A percentile compares a stretch with the other conserved stretches of the same genome.
These are phyloP conservation scores for Trypanosoma mega DNA, from an alignment of 208 protist species.

Conservation along the genomic window DNA sequence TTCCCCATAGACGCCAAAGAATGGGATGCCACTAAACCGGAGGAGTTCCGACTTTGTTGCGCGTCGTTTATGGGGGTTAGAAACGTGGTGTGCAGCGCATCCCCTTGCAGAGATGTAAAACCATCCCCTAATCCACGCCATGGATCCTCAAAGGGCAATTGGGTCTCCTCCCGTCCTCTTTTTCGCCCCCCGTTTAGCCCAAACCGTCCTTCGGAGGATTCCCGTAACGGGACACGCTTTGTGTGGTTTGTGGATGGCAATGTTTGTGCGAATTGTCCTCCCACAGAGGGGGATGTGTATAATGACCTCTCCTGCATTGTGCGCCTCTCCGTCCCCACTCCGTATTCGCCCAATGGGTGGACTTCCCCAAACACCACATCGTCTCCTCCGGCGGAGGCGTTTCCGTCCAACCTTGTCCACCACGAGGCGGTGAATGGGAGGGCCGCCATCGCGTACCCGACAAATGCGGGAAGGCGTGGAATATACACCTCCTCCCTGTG, in stretches of 20 bases:
- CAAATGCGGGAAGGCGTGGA: conserved; percentile 9
- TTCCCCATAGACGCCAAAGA: neutral
- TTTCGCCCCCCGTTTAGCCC: neutral
- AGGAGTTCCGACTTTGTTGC: no score
- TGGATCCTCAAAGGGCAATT: no score
- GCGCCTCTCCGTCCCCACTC: no score
- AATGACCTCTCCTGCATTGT: no score
- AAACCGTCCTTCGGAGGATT: neutral
- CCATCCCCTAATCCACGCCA: neutral
- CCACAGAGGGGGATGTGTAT: no score
- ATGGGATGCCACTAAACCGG: neutral
- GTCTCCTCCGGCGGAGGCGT: neutral
- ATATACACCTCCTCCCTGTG: conserved; percentile 17
- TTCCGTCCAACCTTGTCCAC: no score
- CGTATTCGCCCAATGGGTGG: neutral
- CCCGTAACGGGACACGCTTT: neutral
- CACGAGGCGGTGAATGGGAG: conserved; percentile 7
- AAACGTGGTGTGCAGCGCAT: neutral
- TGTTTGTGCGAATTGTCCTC: no score
- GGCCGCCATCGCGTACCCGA: conserved; percentile 5
- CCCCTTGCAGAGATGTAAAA: neutral
- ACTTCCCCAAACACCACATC: neutral
- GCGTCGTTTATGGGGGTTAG: no score
- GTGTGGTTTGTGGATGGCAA: neutral
- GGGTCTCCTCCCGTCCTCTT: neutral